Evolutionary conservation across 345 rosid species (phyloP), one percentile per base, ranked within the genome.

Genomic region (Chamaenerion angustifolium): DNA sequence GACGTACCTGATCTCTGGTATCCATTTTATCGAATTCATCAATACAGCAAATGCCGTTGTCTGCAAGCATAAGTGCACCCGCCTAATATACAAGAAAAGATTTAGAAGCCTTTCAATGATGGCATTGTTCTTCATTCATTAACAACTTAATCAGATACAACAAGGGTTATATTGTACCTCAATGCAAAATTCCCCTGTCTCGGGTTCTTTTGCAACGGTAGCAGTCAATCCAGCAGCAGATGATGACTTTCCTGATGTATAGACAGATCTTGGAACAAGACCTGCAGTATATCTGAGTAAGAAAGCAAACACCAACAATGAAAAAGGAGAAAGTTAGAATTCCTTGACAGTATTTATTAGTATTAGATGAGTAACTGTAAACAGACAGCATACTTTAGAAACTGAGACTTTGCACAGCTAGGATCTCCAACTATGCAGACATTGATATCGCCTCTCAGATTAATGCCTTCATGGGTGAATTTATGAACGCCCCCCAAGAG

Each of bases 11-110:
- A 69, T 87, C 98, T 70, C 77, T 78, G 70, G 83, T 64, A 58
- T 92, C 98, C 98, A 92, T 92, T 69, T 92, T 92, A 55, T 92
- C 98, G 61, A 92, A 92, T 68, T 92, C 96, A 61, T 92, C 96
- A 42, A 92, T 92, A 73, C 96, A 92, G 70, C 98, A 92, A 62
- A 92, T 76, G 23, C 95, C 98, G 77, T 87, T 92, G 64, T 92
- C 98, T 18, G 98, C 96, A 61, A 92, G 96, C 98, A 92, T 92
- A 50, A 87, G 62, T 6, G 98, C 98, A 75, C 98, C 98, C 46
- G 98, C 96, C 95, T 90, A 68, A 48, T 35, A 50, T 51, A 16
- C 40, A 55, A 66, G 18, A 31, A 0, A 54, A 13, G 56, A 54
- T 17, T 43, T 54, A 19, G 18, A 11, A 54, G 16, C 11, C 48